phyloP scores from a whole-genome alignment of 176 grass and related monocot species.

The Leersia perrieri region DNA sequence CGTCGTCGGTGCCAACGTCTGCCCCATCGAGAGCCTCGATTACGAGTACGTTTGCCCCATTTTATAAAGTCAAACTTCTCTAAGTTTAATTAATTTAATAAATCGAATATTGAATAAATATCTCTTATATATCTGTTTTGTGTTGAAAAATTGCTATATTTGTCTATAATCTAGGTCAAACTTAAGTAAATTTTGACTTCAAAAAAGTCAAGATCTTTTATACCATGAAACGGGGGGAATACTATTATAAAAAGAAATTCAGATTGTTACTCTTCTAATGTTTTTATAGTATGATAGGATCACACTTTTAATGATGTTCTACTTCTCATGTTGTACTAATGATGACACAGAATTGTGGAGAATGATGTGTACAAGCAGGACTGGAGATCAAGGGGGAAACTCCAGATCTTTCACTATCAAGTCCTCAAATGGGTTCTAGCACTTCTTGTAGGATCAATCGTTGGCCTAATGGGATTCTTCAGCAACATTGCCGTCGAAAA shows the following conservation, averaged over 20 bases:
- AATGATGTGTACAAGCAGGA: constrained; percentile 71
- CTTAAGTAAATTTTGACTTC: too few species aligned
- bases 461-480: constrained; percentile 66
- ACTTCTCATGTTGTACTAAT: not conserved
- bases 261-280: too few species aligned
- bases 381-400: constrained; percentile 57
- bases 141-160: too few species aligned
- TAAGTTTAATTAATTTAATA: too few species aligned
- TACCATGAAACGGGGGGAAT: too few species aligned
- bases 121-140: too few species aligned
- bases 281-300: too few species aligned
- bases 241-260: too few species aligned
- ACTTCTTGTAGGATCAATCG: constrained; percentile 52
- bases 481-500: constrained; percentile 76
- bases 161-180: too few species aligned
- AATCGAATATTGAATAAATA: too few species aligned
- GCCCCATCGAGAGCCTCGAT: constrained; percentile 77
- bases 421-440: constrained; percentile 67
- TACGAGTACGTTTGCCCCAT: constrained; percentile 53
- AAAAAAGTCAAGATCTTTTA: too few species aligned
- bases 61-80: too few species aligned
- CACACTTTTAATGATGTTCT: not conserved
- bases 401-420: constrained; percentile 63
- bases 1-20: constrained; percentile 64
- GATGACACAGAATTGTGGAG: constrained; percentile 56